A percentile compares a stretch with the other conserved stretches of the same genome.
phyloP scores from a whole-genome alignment of 441 rosid species.

The Populus hybrid region DNA sequence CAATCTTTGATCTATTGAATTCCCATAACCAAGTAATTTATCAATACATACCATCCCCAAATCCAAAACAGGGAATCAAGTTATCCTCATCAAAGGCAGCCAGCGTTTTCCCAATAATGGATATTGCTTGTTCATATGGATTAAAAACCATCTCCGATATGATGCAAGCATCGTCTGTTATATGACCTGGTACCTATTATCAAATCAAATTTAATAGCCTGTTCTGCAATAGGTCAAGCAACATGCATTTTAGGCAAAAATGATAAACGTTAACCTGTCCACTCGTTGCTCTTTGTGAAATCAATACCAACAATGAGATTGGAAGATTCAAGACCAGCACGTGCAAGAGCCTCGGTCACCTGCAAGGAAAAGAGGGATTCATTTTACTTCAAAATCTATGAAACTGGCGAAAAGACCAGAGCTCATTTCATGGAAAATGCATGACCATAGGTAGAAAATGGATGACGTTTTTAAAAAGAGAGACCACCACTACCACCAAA shows the following conservation, averaged over 20 bases:
- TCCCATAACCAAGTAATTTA: neutral
- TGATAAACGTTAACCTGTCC: conserved; percentile 62
- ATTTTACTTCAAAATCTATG: neutral
- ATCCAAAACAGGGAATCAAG: conserved; percentile 79
- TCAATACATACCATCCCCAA: conserved; percentile 64
- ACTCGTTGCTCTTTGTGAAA: conserved; percentile 93
- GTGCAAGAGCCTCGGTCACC: conserved; percentile 81
- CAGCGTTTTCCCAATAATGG: conserved; percentile 74
- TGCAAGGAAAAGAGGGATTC: conserved; percentile 19
- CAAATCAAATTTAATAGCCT: conserved; percentile 13
- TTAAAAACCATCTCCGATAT: conserved; percentile 54
- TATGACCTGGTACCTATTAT: conserved; percentile 59
- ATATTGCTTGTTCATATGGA: conserved; percentile 80
- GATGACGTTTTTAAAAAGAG: neutral
- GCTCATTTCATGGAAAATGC: neutral
- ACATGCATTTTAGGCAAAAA: neutral
- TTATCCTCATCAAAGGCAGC: conserved; percentile 80
- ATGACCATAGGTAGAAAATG: too few relatives aligned
- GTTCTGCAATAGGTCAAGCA: conserved; percentile 5
- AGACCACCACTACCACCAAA: too few relatives aligned
- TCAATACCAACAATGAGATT: conserved; percentile 91
- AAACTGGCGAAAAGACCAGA: neutral
- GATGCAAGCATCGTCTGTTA: conserved; percentile 58
- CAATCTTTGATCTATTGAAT: neutral
- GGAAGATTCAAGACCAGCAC: conserved; percentile 91